Percentiles rank a stretch among this genome's conserved stretches.
Evolutionary conservation across 1,284 basidiomycete species (phyloP).

Genomic region (Neolentinus lepideus): DNA sequence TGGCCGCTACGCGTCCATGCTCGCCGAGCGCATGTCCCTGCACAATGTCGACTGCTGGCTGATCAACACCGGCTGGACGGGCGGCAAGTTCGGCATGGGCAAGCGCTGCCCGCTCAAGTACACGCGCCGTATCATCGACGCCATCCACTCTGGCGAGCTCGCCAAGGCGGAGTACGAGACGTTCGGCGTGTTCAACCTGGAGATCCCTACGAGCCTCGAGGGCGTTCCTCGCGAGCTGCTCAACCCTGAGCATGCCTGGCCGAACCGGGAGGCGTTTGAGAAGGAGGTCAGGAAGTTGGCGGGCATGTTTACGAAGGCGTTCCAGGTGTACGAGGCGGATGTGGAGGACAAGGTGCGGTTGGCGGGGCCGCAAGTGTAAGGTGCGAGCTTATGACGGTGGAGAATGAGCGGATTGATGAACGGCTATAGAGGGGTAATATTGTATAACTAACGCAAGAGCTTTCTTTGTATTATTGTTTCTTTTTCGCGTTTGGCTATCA

Average conservation of each 20-base stretch:
- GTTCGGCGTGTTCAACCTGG: conserved; percentile 75
- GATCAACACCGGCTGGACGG: conserved; percentile 99
- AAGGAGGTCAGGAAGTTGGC: conserved; percentile 81
- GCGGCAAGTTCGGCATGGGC: conserved; percentile 88
- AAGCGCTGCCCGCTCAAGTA: conserved; percentile 94
- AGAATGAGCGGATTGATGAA: not conserved
- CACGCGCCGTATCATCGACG: conserved; percentile 94
- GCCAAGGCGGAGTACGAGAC: conserved; percentile 83
- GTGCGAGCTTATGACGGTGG: not conserved
- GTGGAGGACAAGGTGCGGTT: conserved; percentile 71
- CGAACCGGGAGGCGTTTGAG: conserved; percentile 80
- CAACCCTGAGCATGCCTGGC: conserved; percentile 82
- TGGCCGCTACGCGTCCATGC: conserved; percentile 93
- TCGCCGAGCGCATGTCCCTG: conserved; percentile 91
- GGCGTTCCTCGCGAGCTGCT: conserved; percentile 87
- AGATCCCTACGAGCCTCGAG: conserved; percentile 74
- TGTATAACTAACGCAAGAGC: not conserved
- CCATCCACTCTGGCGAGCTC: conserved; percentile 93
- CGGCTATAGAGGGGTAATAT: not conserved
- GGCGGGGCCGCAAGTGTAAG: conserved; percentile 56
- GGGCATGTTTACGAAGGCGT: conserved; percentile 91
- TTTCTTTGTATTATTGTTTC: not conserved
- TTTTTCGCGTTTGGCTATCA: not conserved
- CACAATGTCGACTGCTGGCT: conserved; percentile 95
- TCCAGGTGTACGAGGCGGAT: conserved; percentile 82